A percentile compares a stretch with the other conserved stretches of the same genome.
Conservation (phyloP, 1,284 basidiomycete genomes). For the Cutaneotrichosporon daszewskae region DNA sequence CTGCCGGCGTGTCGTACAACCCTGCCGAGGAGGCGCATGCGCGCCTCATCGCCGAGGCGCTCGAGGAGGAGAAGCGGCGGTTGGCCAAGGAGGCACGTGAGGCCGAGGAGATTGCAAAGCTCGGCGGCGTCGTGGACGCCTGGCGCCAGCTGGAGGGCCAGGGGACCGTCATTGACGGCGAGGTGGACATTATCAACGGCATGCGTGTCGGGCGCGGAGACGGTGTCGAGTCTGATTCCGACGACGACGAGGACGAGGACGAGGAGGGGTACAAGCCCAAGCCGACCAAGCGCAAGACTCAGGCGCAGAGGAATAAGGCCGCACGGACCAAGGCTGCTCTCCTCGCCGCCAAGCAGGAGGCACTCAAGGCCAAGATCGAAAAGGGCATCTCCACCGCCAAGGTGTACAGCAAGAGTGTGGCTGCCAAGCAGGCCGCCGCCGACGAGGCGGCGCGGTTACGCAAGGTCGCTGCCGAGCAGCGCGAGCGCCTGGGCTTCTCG, state of each 20-base stretch:
- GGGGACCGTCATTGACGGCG: constrained; percentile 13
- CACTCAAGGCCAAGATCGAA: constrained; percentile 21
- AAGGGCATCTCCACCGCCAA: constrained; percentile 27
- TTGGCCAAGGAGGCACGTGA: constrained; percentile 57
- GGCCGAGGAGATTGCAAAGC: constrained; percentile 49
- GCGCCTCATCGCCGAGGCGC: constrained; percentile 65
- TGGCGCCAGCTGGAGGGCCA: constrained; percentile 38
- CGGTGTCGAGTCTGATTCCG: constrained; percentile 40
- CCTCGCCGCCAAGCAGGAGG: constrained; percentile 21
- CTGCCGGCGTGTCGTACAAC: constrained; percentile 90
- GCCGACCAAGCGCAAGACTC: constrained; percentile 60
- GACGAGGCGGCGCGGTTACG: constrained; percentile 24
- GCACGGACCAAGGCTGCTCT: constrained; percentile 23
- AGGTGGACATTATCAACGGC: constrained; percentile 51
- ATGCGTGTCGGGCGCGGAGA: constrained; percentile 59
- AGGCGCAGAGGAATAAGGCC: constrained; percentile 46
- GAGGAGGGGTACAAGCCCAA: constrained; percentile 40
- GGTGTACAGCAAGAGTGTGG: constrained; percentile 27
- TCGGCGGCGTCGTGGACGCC: constrained; percentile 56
- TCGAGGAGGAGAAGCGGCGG: constrained; percentile 61
- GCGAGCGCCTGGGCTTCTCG: constrained; percentile 50
- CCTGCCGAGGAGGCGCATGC: constrained; percentile 72
- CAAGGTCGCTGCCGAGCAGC: constrained; percentile 56
- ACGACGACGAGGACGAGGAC: constrained; percentile 28
- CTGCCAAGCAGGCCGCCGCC: constrained; percentile 20